phyloP scores from a whole-genome alignment of 2,329 filamentous ascomycete genomes.

The Aquanectria penicillioides region DNA sequence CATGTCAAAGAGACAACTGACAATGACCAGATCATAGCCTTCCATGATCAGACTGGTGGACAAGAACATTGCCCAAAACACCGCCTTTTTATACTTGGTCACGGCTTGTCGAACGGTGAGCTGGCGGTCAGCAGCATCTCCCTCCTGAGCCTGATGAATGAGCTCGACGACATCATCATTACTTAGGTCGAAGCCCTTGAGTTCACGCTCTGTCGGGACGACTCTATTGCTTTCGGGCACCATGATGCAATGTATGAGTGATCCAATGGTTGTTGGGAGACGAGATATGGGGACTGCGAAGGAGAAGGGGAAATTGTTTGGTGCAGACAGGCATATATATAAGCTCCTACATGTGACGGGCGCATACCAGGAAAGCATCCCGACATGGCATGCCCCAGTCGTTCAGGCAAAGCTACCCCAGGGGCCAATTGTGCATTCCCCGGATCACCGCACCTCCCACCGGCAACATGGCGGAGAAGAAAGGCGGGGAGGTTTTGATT shows the following conservation, averaged over 20 bases:
- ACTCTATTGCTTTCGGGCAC: constrained; percentile 20
- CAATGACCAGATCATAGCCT: constrained; percentile 49
- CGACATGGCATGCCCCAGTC: too few relatives aligned
- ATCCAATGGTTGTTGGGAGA: too few relatives aligned
- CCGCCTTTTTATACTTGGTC: constrained; percentile 42
- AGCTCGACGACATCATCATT: constrained; percentile 22
- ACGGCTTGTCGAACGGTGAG: constrained; percentile 39
- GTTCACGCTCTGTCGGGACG: constrained; percentile 26
- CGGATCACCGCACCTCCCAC: too few relatives aligned
- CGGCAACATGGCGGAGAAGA: too few relatives aligned
- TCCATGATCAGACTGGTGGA: constrained; percentile 42
- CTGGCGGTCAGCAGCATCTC: constrained; percentile 30
- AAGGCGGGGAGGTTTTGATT: too few relatives aligned
- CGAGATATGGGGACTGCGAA: too few relatives aligned
- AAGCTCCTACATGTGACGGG: too few relatives aligned
- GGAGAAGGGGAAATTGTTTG: too few relatives aligned
- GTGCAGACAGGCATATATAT: constrained; percentile 5
- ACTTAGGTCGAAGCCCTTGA: constrained; percentile 23
- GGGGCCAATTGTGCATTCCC: too few relatives aligned
- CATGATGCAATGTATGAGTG: constrained; percentile 3
- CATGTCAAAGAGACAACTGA: constrained; percentile 31
- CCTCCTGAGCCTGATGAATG: constrained; percentile 26
- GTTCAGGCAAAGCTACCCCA: too few relatives aligned
- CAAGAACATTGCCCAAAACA: constrained; percentile 43
- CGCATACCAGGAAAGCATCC: too few relatives aligned